These are phyloP conservation scores for Fragaria iinumae DNA, from an alignment of 306 rosid species.

Conservation along the genomic window DNA sequence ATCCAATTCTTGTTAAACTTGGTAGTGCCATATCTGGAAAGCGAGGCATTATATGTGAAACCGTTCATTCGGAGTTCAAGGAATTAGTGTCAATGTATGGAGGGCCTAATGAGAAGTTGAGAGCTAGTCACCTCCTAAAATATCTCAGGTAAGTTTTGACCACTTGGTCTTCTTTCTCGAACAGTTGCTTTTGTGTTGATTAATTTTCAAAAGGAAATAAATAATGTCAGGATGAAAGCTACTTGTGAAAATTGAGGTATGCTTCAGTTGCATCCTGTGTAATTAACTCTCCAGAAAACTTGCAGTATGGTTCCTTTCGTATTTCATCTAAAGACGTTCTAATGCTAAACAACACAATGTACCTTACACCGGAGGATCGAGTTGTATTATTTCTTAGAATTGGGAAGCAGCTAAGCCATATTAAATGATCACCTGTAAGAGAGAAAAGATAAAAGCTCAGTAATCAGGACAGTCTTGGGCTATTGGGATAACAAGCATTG, in stretches of 20 bases:
- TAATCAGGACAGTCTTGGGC: neutral
- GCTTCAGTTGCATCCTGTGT: neutral
- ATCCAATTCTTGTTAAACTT: conserved; percentile 63
- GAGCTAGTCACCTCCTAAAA: conserved; percentile 64
- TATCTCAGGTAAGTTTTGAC: conserved; percentile 57
- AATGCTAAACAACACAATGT: neutral
- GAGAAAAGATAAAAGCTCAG: neutral
- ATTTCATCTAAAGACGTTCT: conserved; percentile 2
- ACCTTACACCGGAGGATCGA: neutral
- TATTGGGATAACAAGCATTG: conserved; percentile 7
- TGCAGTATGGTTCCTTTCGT: neutral
- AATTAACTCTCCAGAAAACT: neutral
- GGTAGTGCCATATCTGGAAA: conserved; percentile 50
- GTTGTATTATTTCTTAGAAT: neutral
- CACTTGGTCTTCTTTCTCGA: conserved; percentile 12
- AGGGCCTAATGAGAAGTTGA: conserved; percentile 76
- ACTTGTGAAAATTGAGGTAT: neutral
- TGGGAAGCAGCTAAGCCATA: neutral
- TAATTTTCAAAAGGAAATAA: neutral
- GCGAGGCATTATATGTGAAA: conserved; percentile 71
- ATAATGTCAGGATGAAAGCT: neutral
- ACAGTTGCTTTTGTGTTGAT: conserved; percentile 16
- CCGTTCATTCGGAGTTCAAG: conserved; percentile 74
- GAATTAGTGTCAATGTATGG: conserved; percentile 79
- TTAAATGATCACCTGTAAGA: neutral